Conservation (phyloP, 2,329 filamentous ascomycete species). For the Fusarium poae region DNA sequence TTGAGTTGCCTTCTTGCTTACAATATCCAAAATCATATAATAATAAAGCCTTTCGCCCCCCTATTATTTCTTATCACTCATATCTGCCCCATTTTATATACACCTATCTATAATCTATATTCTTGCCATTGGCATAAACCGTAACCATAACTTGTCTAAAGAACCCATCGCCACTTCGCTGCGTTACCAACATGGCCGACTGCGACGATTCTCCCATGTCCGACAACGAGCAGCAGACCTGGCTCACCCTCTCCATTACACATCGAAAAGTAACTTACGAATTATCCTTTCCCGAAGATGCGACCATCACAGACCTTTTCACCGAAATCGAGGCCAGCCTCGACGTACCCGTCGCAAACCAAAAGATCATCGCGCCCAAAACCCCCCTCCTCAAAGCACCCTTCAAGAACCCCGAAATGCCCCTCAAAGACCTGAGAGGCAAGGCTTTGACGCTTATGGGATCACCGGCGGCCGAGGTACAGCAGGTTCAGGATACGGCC, state of each 20-base stretch:
- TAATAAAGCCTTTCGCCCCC: not conserved
- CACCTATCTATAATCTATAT: not conserved
- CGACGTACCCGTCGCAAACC: conserved; percentile 71
- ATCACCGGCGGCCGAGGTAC: conserved; percentile 70
- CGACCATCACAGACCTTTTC: conserved; percentile 71
- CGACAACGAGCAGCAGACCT: conserved; percentile 42
- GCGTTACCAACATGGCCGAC: conserved; percentile 35
- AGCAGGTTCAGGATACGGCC: conserved; percentile 64
- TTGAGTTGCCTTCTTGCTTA: conserved; percentile 5
- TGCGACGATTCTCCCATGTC: conserved; percentile 33
- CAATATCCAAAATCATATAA: conserved; percentile 8
- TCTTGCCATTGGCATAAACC: conserved; percentile 18
- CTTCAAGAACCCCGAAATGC: conserved; percentile 69
- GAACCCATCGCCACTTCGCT: conserved; percentile 28
- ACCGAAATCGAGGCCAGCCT: conserved; percentile 67
- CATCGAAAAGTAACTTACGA: conserved; percentile 62
- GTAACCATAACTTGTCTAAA: conserved; percentile 17
- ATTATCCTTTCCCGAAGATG: conserved; percentile 59
- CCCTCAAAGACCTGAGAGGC: conserved; percentile 62
- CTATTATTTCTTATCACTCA: conserved; percentile 18
- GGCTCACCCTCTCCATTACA: conserved; percentile 60
- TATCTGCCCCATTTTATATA: not conserved
- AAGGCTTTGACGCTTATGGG: conserved; percentile 77
- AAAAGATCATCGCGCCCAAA: conserved; percentile 77
- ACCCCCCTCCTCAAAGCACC: conserved; percentile 73